Evolutionary conservation across 441 rosid species (phyloP).

Genomic region (Rhodomyrtus psidioides): DNA sequence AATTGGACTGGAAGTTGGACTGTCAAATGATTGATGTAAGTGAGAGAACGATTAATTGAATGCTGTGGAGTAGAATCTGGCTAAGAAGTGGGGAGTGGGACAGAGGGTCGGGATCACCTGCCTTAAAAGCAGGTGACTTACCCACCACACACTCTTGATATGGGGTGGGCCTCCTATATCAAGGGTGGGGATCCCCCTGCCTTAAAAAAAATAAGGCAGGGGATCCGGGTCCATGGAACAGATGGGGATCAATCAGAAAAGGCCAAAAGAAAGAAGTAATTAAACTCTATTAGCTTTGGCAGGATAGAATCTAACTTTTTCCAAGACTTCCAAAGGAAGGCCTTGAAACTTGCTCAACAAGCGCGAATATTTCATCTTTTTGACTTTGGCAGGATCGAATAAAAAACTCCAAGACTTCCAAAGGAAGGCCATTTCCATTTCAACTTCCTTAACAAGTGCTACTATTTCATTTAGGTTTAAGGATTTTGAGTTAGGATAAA

Average conservation of each 20-base stretch:
- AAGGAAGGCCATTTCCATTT: background rate
- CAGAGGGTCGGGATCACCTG: no score
- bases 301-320: background rate
- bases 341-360: background rate
- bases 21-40: background rate
- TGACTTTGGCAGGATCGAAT: background rate
- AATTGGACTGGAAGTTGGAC: background rate
- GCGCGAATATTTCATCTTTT: background rate
- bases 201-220: no score
- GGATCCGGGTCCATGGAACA: no score
- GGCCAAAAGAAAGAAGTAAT: background rate
- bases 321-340: background rate
- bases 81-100: no score
- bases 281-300: background rate
- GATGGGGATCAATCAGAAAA: background rate
- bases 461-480: background rate
- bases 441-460: background rate
- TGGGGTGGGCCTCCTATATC: no score
- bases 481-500: no score
- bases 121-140: no score
- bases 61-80: no score
- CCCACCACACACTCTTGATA: no score
- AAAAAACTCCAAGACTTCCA: background rate
- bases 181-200: no score
- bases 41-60: no score